Base-by-base conservation (phyloP, 2,329 filamentous ascomycete species). In the Penicillium sp. region DNA sequence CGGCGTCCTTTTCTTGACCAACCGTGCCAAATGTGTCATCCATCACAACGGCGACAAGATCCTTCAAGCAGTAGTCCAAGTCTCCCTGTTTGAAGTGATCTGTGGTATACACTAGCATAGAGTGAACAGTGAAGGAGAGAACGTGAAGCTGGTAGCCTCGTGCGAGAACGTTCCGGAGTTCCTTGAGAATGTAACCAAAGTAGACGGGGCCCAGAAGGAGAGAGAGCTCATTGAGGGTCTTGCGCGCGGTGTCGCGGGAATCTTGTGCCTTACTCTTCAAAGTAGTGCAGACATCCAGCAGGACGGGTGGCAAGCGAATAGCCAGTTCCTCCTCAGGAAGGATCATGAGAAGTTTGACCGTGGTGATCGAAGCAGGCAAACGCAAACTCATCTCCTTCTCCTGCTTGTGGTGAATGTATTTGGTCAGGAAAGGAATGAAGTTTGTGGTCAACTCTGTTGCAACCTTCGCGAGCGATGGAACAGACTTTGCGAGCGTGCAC, bases 1-100 rank as follows among this genome's bases (percentile, higher is more conserved):
- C 92, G 0, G 93, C 93, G 65, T 99, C 94, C 74, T 99, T 99
- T 69, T 99, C 93, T 75, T 96, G 89, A 2, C 94, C 94, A 32
- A 89, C 88, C 5, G 86, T 85, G 29, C 95, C 95, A 68, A 99
- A 99, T 11, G 95, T 94, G 69, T 99, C 95, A 67, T 99, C 94
- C 90, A 99, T 94, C 59, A 97, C 88, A 41, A 99, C 85, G 1
- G 85, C 82, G 43, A 95, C 86, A 41, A 97, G 86, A 10, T 88
- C 82, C 3, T 83, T 77, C 8, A 97, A 78, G 67, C 92, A 96
- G 68, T 97, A 92, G 67, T 99, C 91, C 29, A 99, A 78, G 63
- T 93, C 91, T 22, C 95, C 94, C 16, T 91, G 86, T 39, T 85
- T 79, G 65, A 91, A 89, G 2, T 84, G 80, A 9, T 90, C 87